Evolutionary conservation across 169 alveolate genomes (phyloP).

Genomic region (Plasmodium billcollinsi): DNA sequence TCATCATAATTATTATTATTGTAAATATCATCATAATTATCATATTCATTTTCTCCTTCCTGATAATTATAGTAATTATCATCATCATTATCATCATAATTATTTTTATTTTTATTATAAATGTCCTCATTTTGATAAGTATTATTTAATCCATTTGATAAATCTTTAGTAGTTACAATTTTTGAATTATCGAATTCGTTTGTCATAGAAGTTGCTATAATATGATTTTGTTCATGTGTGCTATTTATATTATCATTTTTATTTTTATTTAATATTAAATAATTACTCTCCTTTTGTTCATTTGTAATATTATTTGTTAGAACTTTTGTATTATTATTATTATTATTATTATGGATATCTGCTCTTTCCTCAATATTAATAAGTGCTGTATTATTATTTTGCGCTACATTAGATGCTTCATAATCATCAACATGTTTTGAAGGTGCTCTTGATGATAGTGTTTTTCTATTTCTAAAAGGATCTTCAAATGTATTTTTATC

Average conservation of each 20-base stretch:
- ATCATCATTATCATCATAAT: neutral
- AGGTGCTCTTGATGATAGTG: constrained; percentile 82
- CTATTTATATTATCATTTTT: too few relatives aligned
- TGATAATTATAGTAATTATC: constrained; percentile 1
- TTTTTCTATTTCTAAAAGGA: constrained; percentile 76
- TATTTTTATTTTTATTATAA: neutral
- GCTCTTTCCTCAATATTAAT: neutral
- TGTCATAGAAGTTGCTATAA: too few relatives aligned
- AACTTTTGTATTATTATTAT: constrained; percentile 10
- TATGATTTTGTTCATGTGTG: too few relatives aligned
- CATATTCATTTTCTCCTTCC: neutral
- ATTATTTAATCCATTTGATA: neutral
- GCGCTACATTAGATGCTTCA: constrained; percentile 65
- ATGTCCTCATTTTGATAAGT: constrained; percentile 9
- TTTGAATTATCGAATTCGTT: neutral
- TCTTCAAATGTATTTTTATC: constrained; percentile 78
- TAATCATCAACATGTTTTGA: constrained; percentile 84
- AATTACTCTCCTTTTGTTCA: neutral
- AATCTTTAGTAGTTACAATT: neutral
- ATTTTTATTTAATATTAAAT: too few relatives aligned
- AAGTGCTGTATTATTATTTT: neutral
- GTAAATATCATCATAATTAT: neutral
- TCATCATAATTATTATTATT: neutral
- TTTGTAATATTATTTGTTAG: constrained; percentile 8
- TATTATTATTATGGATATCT: neutral